These are phyloP conservation scores for Collybia sordida DNA, from an alignment of 768 basidiomycete genomes.

Conservation along the genomic window DNA sequence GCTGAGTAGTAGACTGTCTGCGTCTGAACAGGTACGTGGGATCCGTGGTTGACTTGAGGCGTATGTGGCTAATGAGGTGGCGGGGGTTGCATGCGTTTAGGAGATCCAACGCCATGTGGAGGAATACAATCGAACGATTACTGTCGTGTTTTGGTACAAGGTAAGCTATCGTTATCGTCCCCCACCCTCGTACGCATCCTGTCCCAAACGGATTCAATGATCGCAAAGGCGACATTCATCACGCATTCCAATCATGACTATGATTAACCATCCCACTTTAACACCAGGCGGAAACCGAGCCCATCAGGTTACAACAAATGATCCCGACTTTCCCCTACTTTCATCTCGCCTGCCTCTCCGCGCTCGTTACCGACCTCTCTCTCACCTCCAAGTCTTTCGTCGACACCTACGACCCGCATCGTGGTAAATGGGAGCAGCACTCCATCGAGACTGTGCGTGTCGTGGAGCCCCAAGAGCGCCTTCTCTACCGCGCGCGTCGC, in stretches of 20 bases:
- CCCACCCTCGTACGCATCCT: too few relatives aligned
- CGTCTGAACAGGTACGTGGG: conserved; percentile 8
- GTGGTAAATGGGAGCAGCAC: conserved; percentile 70
- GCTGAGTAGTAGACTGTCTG: conserved; percentile 2
- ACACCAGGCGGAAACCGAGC: conserved; percentile 48
- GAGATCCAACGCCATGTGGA: conserved; percentile 41
- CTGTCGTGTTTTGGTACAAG: conserved; percentile 72
- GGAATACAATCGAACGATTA: conserved; percentile 54
- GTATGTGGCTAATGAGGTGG: neutral
- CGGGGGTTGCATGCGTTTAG: conserved; percentile 13
- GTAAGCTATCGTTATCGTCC: conserved; percentile 24
- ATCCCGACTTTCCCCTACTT: conserved; percentile 68
- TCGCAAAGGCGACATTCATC: neutral
- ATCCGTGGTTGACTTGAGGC: conserved; percentile 4
- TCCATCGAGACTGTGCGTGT: conserved; percentile 56
- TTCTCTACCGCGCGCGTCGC: conserved; percentile 61
- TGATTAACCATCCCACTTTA: neutral
- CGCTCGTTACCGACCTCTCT: conserved; percentile 55
- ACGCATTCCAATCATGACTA: too few relatives aligned
- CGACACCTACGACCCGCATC: conserved; percentile 54
- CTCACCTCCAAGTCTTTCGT: conserved; percentile 53
- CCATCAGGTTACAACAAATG: conserved; percentile 55
- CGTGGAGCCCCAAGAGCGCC: conserved; percentile 57
- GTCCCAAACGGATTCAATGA: too few relatives aligned
- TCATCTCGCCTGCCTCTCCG: conserved; percentile 51